Evolutionary conservation across 306 rosid genomes (phyloP).

Genomic region (Vachellia collinsii): DNA sequence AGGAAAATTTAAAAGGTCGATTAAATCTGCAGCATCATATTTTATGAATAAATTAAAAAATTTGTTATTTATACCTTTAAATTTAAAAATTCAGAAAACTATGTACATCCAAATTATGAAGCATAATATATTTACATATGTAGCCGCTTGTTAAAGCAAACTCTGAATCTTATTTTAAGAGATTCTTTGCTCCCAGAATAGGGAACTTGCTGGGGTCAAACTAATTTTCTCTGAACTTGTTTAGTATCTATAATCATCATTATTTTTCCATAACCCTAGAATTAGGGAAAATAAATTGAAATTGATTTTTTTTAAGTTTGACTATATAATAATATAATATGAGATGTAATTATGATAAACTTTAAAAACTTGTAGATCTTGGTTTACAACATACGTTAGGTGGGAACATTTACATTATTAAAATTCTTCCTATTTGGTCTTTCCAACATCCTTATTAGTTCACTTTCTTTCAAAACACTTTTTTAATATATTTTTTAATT

Average conservation of each 20-base stretch:
- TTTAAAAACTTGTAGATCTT: slow-evolving; percentile 17
- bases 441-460: not conserved
- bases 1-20: no score
- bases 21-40: no score
- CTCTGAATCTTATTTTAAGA: slow-evolving; percentile 23
- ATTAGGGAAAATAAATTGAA: slow-evolving; percentile 25
- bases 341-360: slow-evolving; percentile 14
- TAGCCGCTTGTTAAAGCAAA: slow-evolving; percentile 43
- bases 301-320: slow-evolving; percentile 2
- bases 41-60: not conserved
- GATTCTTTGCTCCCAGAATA: slow-evolving; percentile 35
- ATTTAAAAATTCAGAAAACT: not conserved
- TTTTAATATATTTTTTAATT: not conserved
- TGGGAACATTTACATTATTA: slow-evolving; percentile 6
- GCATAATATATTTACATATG: slow-evolving; percentile 3
- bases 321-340: not conserved
- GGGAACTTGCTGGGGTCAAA: slow-evolving; percentile 36
- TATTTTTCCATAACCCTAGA: slow-evolving; percentile 19
- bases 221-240: slow-evolving; percentile 22
- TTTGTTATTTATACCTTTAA: not conserved
- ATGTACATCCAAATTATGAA: not conserved
- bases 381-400: slow-evolving; percentile 27
- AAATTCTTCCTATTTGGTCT: not conserved
- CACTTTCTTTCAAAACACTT: not conserved
- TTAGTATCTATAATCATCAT: not conserved